Conservation (phyloP, 176 grass and related monocot species). For the Phragmites australis region DNA sequence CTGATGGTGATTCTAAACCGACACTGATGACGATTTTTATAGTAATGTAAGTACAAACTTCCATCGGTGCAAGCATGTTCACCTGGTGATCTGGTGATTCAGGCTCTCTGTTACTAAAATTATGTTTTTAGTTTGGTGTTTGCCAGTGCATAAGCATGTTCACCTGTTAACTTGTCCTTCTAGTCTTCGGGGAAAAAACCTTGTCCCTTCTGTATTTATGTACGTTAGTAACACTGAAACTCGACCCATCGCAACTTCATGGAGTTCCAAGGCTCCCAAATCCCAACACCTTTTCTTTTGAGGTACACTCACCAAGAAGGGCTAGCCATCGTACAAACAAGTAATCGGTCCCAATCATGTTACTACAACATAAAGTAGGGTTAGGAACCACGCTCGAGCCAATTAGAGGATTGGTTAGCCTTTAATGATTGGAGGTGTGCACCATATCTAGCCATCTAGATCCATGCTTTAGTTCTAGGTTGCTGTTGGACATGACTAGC, state of each 20-base stretch:
- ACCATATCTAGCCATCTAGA: not conserved
- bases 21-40: no score
- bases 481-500: slow-evolving; percentile 14
- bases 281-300: not conserved
- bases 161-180: not conserved
- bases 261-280: not conserved
- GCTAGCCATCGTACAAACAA: not conserved
- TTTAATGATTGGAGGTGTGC: slow-evolving; percentile 16
- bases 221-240: not conserved
- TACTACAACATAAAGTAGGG: not conserved
- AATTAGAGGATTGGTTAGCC: not conserved
- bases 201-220: no score
- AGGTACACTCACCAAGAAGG: slow-evolving; percentile 2
- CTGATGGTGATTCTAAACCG: no score
- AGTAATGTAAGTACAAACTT: no score
- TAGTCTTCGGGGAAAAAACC: no score
- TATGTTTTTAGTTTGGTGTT: not conserved
- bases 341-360: not conserved
- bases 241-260: not conserved
- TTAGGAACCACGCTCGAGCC: not conserved
- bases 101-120: no score
- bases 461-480: not conserved
- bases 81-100: no score
- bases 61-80: no score
- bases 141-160: not conserved